Evolutionary conservation across 306 rosid genomes (phyloP), one percentile per base, ranked within the genome.

Genomic region (Senna siamea): DNA sequence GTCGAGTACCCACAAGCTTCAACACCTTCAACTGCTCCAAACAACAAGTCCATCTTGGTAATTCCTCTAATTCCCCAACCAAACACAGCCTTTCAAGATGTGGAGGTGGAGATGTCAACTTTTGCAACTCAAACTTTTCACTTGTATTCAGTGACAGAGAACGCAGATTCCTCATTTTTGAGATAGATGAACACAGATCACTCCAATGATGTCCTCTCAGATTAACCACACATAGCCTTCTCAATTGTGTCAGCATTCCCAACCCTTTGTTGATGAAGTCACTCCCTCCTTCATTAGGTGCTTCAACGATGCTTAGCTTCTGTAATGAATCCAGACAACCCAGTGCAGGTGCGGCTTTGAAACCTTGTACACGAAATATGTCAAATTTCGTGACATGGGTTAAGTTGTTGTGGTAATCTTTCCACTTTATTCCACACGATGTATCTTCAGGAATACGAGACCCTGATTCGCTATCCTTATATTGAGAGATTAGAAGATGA

Each of bases 41-140:
- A 72, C 73, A 41, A 52, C 74, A 57, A n/a, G 82, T 70, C 89
- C 84, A 82, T 20, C 46, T 54, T 0, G 84, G 89, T 28, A 82
- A 40, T 19, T 43, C 57, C 1, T 79, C 82, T 11, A 85, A 10
- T 2, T 52, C 68, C 22, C 89, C 86, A 54, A 52, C 20, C 73
- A 85, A 58, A 63, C 32, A 76, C 13, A 79, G 76, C 72, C 86
- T 69, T 34, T 72, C 76, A 52, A 83, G 81, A 37, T 14, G 69
- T 0, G 6, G 18, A 57, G 86, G 89, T 34, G 82, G 53, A 13
- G 34, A 43, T 6, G 69, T 60, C 34, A 85, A 26, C 59, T 69
- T 44, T 11, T 60, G 77, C 28, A 85, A 66, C 9, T 85, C 70
- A 4, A 85, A 66, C 17, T 62, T 14, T 28, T n/a, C 80, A 22